phyloP scores from a whole-genome alignment of 1,284 basidiomycete genomes.

The Xerocomus tenax region DNA sequence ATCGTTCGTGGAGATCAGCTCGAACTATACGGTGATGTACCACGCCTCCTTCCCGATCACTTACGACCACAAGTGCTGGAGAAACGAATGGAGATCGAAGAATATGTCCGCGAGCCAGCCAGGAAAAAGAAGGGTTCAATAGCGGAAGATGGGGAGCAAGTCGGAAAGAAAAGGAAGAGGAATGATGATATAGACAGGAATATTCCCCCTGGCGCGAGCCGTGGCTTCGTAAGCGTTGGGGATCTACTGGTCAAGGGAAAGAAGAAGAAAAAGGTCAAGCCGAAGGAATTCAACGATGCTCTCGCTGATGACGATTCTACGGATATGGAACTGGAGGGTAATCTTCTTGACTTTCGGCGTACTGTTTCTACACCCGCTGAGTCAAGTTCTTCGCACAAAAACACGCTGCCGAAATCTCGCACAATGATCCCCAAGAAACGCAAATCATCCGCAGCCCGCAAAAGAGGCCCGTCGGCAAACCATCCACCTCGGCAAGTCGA shows the following conservation, averaged over 20 bases:
- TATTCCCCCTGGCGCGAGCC: slow-evolving; percentile 55
- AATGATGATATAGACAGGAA: slow-evolving; percentile 59
- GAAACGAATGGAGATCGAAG: slow-evolving; percentile 71
- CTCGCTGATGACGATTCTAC: slow-evolving; percentile 53
- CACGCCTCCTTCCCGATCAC: slow-evolving; percentile 74
- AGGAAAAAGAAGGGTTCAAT: slow-evolving; percentile 33
- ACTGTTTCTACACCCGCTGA: slow-evolving; percentile 40
- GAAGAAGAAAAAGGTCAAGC: slow-evolving; percentile 42
- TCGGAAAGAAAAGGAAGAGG: slow-evolving; percentile 57
- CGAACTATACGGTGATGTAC: slow-evolving; percentile 88
- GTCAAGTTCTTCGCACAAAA: slow-evolving; percentile 26
- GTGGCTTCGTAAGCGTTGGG: slow-evolving; percentile 56
- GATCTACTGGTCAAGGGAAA: slow-evolving; percentile 43
- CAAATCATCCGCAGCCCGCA: slow-evolving; percentile 30
- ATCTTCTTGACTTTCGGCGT: slow-evolving; percentile 40
- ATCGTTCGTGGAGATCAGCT: slow-evolving; percentile 82
- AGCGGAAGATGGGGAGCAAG: slow-evolving; percentile 18
- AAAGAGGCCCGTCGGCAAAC: slow-evolving; percentile 29
- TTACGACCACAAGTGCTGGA: slow-evolving; percentile 73
- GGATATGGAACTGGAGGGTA: slow-evolving; percentile 52
- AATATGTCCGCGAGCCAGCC: slow-evolving; percentile 52
- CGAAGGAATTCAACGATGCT: slow-evolving; percentile 25
- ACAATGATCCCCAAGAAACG: slow-evolving; percentile 22
- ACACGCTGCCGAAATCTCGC: slow-evolving; percentile 33
- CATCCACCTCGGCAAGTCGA: slow-evolving; percentile 38